Base-by-base conservation (phyloP, 192 early-diverging fungal species). In the Phlyctochytrium bullatum region DNA sequence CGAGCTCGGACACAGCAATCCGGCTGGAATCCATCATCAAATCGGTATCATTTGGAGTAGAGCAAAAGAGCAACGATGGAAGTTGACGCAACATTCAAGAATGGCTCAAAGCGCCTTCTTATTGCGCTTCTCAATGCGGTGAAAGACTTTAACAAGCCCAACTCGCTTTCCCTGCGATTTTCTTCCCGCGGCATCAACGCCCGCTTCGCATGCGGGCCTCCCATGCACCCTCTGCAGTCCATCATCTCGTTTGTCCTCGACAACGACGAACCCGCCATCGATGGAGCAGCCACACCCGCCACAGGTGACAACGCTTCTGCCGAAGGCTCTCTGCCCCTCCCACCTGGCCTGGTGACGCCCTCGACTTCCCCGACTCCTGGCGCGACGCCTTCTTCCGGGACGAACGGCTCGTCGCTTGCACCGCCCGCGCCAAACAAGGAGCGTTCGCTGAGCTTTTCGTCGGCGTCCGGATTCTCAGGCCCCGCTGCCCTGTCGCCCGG, bases 161-260 rank as follows among this genome's bases (percentile, higher is more conserved):
- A 64, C 33, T 50, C 76, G 4, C 58, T 71, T 0, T 56, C 24
- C 53, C 65, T 77, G 17, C 56, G 77, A 14, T 77, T 77, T 36
- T 71, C 76, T 28, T 52, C 62, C 3, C 36, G 68, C 31, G 75
- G 75, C 10, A 54, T 77, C 34, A 20, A 60, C 20, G 64, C 75
- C 47, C 72, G 75, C 47, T 77, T 77, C 66, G 61, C 67, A 2
- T 69, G 68, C 61, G 68, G 68, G 20, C 68, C 68, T 25, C 54
- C 54, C 16, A 57, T 14, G 20, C 27, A 25, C 27, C 54, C 54
- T 28, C 16, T 57, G 14, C 54, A 28, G 27, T 57, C 54, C 54
- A 14, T 57, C 27, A 57, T 57, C 54, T 24, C 27, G 16, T 57
- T 57, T 25, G 6, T 10, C 20, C 54, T 57, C 14, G 16, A 25